phyloP scores from a whole-genome alignment of 495 filamentous ascomycete species.

The Lasiosphaeria ovina region DNA sequence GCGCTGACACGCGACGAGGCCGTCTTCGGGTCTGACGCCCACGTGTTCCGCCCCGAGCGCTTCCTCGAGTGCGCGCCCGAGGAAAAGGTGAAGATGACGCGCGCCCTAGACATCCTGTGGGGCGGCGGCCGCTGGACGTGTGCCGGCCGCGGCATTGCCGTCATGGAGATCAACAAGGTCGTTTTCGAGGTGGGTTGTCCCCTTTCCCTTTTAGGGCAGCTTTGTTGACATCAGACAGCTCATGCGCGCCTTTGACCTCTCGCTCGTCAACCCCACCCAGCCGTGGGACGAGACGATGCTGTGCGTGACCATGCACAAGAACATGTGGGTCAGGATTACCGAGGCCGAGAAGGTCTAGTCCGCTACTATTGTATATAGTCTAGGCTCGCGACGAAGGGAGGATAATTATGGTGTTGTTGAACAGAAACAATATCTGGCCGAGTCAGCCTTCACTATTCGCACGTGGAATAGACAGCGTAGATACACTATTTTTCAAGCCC shows the following conservation, averaged over 20 bases:
- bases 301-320: background rate
- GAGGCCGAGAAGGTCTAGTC: background rate
- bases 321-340: conserved; percentile 11
- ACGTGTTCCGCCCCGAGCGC: conserved; percentile 50
- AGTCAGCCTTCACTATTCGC: too few species aligned
- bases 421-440: too few species aligned
- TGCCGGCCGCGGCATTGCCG: conserved; percentile 15
- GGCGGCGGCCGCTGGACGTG: conserved; percentile 19
- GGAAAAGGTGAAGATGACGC: conserved; percentile 1
- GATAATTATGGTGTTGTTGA: too few species aligned
- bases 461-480: too few species aligned
- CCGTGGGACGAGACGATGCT: conserved; percentile 7
- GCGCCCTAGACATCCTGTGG: conserved; percentile 13
- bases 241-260: conserved; percentile 19
- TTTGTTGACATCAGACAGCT: conserved; percentile 6
- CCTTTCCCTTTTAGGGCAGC: background rate
- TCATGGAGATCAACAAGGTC: conserved; percentile 19
- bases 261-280: conserved; percentile 6
- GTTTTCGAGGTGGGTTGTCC: conserved; percentile 14
- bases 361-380: too few species aligned
- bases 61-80: conserved; percentile 38
- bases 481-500: too few species aligned
- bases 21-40: conserved; percentile 46
- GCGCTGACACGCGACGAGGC: conserved; percentile 31
- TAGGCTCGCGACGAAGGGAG: too few species aligned